Evolutionary conservation across 2,329 filamentous ascomycete genomes (phyloP).

Genomic region (Neonectria coccinea): DNA sequence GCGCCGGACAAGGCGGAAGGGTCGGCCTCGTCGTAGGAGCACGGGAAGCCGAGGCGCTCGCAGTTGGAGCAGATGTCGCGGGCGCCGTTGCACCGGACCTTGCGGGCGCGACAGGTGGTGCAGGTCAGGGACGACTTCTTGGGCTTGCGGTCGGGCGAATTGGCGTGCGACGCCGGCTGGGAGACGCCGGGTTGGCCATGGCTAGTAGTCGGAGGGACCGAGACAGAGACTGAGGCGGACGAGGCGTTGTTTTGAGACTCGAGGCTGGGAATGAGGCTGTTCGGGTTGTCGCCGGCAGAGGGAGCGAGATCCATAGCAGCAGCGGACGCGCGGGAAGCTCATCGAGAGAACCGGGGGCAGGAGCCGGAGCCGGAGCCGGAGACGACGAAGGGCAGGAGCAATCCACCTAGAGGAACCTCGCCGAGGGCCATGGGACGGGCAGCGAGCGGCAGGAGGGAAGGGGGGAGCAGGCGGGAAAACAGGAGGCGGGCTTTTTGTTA

Average conservation of each 20-base stretch:
- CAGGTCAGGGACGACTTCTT: conserved; percentile 63
- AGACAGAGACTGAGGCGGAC: conserved; percentile 29
- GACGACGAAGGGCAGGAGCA: conserved; percentile 32
- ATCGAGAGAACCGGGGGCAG: conserved; percentile 40
- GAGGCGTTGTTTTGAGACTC: conserved; percentile 41
- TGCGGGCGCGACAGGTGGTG: conserved; percentile 65
- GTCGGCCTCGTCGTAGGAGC: conserved; percentile 65
- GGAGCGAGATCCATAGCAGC: conserved; percentile 47
- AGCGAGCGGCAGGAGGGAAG: not conserved
- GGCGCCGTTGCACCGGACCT: conserved; percentile 69
- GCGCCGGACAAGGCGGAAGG: conserved; percentile 56
- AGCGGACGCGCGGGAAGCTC: conserved; percentile 35
- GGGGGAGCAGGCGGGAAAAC: conserved; percentile 1
- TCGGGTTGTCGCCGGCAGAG: conserved; percentile 44
- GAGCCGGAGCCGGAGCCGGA: conserved; percentile 33
- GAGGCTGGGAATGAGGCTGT: conserved; percentile 42
- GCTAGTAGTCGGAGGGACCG: conserved; percentile 22
- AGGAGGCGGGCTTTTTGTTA: conserved; percentile 13
- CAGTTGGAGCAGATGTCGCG: conserved; percentile 68
- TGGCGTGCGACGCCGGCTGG: conserved; percentile 41
- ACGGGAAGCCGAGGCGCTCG: conserved; percentile 68
- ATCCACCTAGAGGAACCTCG: conserved; percentile 36
- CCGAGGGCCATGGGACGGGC: conserved; percentile 31
- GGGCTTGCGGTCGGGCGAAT: conserved; percentile 51
- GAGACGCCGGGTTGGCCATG: conserved; percentile 34